Conservation (phyloP, 306 rosid genomes). For the Quercus gilva region DNA sequence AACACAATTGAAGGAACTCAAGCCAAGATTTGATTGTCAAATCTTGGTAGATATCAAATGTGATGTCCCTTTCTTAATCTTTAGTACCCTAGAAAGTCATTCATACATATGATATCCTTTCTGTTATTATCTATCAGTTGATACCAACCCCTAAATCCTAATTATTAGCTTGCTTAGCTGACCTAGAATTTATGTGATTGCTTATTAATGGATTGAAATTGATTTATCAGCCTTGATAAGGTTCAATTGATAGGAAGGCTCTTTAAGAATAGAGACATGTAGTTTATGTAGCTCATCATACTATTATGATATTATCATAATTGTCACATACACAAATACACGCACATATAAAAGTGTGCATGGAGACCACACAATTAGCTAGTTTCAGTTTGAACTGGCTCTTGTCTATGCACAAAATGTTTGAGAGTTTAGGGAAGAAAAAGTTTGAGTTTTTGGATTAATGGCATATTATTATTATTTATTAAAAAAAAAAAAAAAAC, state of each 20-base stretch:
- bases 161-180: too few species aligned
- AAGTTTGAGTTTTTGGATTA: rapidly evolving
- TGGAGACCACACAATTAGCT: too few species aligned
- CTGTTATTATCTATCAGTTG: too few species aligned
- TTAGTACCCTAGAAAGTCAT: not conserved
- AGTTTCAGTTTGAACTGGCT: too few species aligned
- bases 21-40: not conserved
- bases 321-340: too few species aligned
- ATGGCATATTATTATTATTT: too few species aligned
- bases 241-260: not conserved
- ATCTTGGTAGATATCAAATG: not conserved
- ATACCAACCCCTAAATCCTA: too few species aligned
- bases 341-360: too few species aligned
- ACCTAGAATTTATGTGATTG: not conserved
- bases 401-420: rapidly evolving
- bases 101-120: too few species aligned
- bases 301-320: not conserved
- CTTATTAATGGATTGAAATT: not conserved
- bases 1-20: constrained; percentile 3
- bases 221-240: not conserved
- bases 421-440: too few species aligned
- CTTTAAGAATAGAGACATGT: not conserved
- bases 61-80: not conserved
- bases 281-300: not conserved
- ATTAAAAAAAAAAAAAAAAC: too few species aligned